A percentile compares a stretch with the other conserved stretches of the same genome.
Conservation (phyloP, 345 rosid genomes). For the Euphorbia lathyris region DNA sequence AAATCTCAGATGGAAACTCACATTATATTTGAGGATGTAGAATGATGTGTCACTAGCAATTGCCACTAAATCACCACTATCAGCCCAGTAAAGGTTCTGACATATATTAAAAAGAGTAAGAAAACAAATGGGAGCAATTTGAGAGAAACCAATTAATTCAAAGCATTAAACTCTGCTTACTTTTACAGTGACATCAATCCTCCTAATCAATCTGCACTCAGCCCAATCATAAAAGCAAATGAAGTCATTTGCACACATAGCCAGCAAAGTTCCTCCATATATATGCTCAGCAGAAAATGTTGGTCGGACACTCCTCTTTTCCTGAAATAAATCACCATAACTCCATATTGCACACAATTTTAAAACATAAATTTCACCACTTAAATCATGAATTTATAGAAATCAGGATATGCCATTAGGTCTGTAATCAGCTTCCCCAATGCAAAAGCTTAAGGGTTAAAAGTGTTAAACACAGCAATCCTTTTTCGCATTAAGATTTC, state of each 20-base stretch:
- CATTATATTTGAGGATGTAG: conserved; percentile 93
- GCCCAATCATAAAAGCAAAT: conserved; percentile 99
- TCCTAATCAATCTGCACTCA: conserved; percentile 94
- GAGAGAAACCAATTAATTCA: neutral
- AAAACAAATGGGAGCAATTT: neutral
- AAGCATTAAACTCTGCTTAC: conserved; percentile 43
- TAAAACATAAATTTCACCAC: neutral
- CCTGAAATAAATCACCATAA: conserved; percentile 54
- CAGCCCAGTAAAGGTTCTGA: conserved; percentile 99
- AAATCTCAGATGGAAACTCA: conserved; percentile 36
- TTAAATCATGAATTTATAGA: neutral
- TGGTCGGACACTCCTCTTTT: conserved; percentile 84
- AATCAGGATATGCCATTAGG: neutral
- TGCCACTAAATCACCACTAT: conserved; percentile 95
- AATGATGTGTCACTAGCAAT: conserved; percentile 95
- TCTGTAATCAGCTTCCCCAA: neutral
- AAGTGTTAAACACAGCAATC: neutral
- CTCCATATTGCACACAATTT: conserved; percentile 1
- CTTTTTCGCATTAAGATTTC: neutral
- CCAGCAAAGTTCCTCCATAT: conserved; percentile 86
- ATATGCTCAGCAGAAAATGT: conserved; percentile 92
- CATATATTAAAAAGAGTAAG: conserved; percentile 20
- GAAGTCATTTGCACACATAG: conserved; percentile 96
- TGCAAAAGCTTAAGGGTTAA: neutral
- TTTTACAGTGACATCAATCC: conserved; percentile 96